Base-by-base conservation (phyloP, 1,284 basidiomycete species). In the Dichomitus squalens region DNA sequence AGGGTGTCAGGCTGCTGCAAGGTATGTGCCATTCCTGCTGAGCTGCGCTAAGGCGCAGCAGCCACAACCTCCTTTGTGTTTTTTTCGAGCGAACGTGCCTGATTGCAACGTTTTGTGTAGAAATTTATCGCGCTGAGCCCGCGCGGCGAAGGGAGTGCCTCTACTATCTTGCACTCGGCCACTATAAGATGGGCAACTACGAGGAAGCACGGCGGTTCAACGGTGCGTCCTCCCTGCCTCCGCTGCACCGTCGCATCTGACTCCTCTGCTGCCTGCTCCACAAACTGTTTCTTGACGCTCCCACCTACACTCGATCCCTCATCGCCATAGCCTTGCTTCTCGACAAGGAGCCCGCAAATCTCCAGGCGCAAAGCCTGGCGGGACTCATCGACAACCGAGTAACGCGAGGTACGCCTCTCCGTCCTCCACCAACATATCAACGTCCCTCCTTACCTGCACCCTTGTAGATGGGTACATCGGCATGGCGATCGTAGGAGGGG, bases 151-250 rank as follows among this genome's bases (percentile, higher is more conserved):
- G 97, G 73, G 97, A 99, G 75, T 99, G 97, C 70, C 77, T 98
- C 35, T 99, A 98, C 73, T 99, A 98, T 76, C 88, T 99, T 49
- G 93, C 95, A 1, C 81, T 99, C 11, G 97, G 97, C 0, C 90
- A 99, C 75, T 98, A 95, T 77, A 99, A 99, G 81, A 90, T 98
- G 83, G 88, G 90, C 33, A 96, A 98, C 73, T 98, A 92, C 71
- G 91, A 92, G 36, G 94, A 98, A 72, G 95, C 96, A 2, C 89
- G 85, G 74, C 88, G 86, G 61, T 99, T 98, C 75, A 98, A 98
- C 72, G 88, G 95, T 97, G 52, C 61, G 88, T 70, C n/a, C 41
- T 23, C 29, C 6, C 12, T 21, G 25, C 11, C n/a, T 40, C 20
- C 25, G 4, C 21, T 20, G 18, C 39, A 14, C 38, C 33, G n/a